These are phyloP conservation scores for Aspergillus felis DNA, from an alignment of 2,329 filamentous ascomycete genomes.

Conservation along the genomic window DNA sequence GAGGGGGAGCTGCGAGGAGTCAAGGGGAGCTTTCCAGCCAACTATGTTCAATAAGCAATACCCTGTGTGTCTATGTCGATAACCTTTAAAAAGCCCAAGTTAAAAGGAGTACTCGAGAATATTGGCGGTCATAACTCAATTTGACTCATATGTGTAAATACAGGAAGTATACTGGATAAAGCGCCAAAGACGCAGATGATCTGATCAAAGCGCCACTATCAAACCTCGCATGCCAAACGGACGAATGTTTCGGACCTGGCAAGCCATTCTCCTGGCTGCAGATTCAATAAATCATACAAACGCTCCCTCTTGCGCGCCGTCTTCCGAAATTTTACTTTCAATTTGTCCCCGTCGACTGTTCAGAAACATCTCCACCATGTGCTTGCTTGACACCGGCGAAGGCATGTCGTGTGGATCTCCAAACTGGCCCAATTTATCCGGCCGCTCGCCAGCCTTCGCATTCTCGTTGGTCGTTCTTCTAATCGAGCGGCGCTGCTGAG, in stretches of 20 bases:
- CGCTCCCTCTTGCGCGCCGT: conserved; percentile 15
- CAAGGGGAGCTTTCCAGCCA: conserved; percentile 74
- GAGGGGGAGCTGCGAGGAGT: conserved; percentile 68
- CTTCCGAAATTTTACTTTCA: conserved; percentile 13
- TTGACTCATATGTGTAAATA: neutral
- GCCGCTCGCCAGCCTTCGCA: conserved; percentile 12
- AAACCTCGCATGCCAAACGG: neutral
- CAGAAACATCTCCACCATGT: conserved; percentile 37
- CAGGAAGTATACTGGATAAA: neutral
- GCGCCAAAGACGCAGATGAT: neutral
- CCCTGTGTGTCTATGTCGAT: neutral
- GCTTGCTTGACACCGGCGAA: conserved; percentile 30
- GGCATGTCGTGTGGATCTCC: conserved; percentile 19
- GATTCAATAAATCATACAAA: conserved; percentile 22
- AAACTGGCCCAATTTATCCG: conserved; percentile 14
- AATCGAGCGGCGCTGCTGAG: conserved; percentile 24
- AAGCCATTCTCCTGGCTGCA: neutral
- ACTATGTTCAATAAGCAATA: conserved; percentile 60
- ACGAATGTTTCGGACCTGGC: neutral
- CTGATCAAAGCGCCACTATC: neutral
- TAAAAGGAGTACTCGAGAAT: neutral
- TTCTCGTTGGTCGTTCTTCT: conserved; percentile 30
- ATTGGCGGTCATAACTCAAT: neutral
- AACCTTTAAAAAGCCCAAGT: neutral
- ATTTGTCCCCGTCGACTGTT: conserved; percentile 28